Conservation (phyloP, 352 stramenopile species). For the Globisporangium polare region DNA sequence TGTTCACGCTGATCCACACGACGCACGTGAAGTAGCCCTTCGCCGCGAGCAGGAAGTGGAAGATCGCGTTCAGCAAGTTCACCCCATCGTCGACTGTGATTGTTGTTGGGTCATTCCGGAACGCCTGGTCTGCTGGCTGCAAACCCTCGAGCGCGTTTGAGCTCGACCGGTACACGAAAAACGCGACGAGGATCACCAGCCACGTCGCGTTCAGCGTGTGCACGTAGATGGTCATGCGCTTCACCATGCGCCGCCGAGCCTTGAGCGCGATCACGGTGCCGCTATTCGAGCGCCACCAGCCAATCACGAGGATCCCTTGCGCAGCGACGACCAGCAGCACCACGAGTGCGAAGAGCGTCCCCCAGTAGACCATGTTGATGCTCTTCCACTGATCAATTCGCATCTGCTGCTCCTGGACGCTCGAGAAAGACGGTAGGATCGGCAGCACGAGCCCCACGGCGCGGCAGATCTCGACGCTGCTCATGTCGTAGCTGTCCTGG, state of each 20-base stretch:
- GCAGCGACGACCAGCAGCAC: conserved; percentile 57
- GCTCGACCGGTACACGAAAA: conserved; percentile 61
- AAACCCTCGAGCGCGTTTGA: conserved; percentile 31
- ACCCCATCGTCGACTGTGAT: conserved; percentile 4
- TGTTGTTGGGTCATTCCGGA: background rate
- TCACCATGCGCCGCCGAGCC: conserved; percentile 64
- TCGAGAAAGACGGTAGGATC: conserved; percentile 27
- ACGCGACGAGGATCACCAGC: conserved; percentile 54
- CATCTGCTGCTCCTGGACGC: conserved; percentile 20
- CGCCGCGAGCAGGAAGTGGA: conserved; percentile 54
- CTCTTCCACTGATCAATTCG: conserved; percentile 49
- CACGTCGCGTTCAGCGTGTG: conserved; percentile 66
- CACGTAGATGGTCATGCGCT: conserved; percentile 69
- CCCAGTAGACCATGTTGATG: conserved; percentile 61
- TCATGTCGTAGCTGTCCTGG: conserved; percentile 40
- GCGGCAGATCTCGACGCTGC: conserved; percentile 44
- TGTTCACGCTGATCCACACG: conserved; percentile 67
- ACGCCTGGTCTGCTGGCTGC: conserved; percentile 14
- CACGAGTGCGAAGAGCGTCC: conserved; percentile 46
- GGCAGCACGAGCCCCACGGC: conserved; percentile 42
- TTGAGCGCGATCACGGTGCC: conserved; percentile 70
- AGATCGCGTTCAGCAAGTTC: conserved; percentile 42
- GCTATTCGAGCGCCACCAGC: conserved; percentile 77
- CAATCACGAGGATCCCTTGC: conserved; percentile 54
- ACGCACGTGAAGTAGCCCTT: conserved; percentile 64